Conservation (phyloP, 2,329 filamentous ascomycete species). For the Colletotrichum sp. region DNA sequence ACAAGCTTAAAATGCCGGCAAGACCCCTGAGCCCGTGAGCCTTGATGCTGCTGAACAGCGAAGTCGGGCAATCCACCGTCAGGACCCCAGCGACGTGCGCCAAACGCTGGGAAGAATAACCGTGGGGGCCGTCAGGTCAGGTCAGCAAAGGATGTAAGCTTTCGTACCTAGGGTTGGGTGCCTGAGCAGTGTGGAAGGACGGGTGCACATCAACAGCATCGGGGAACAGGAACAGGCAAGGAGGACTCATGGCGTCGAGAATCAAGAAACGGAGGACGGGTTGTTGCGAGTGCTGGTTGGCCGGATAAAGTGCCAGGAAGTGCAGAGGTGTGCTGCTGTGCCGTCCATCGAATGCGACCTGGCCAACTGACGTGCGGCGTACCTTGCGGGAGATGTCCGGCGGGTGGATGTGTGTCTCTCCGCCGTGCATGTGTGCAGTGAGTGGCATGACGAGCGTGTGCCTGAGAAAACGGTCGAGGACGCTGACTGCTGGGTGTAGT, state of each 20-base stretch:
- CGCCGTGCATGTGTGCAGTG: neutral
- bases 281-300: neutral
- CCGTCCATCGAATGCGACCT: neutral
- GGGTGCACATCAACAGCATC: neutral
- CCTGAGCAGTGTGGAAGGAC: neutral
- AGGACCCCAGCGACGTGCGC: neutral
- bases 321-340: neutral
- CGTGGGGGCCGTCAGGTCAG: neutral
- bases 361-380: neutral
- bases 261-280: neutral
- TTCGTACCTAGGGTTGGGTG: neutral
- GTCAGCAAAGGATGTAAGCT: neutral
- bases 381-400: neutral
- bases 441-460: neutral
- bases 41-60: neutral
- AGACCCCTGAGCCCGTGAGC: neutral
- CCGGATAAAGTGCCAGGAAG: neutral
- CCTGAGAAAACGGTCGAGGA: neutral
- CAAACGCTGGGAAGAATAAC: neutral
- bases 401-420: neutral
- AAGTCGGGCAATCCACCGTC: neutral
- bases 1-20: constrained; percentile 10
- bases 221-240: neutral
- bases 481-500: neutral
- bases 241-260: neutral